Percentiles rank a stretch among this genome's conserved stretches.
phyloP scores from a whole-genome alignment of 768 basidiomycete genomes.

The Dendrothele bispora region DNA sequence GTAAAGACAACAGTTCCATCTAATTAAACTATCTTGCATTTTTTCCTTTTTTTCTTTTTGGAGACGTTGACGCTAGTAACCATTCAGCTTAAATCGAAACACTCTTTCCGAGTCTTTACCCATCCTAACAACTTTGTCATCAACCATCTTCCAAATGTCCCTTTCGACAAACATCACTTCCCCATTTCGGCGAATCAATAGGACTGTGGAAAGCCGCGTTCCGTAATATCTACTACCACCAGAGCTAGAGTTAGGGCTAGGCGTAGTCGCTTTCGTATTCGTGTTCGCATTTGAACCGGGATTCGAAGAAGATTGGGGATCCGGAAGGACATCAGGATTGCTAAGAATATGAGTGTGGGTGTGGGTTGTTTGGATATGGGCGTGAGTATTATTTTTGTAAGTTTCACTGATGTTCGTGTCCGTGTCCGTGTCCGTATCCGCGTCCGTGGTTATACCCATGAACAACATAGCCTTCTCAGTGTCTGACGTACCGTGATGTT shows the following conservation, averaged over 20 bases:
- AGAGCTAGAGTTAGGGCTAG: conserved; percentile 11
- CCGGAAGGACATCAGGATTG: too few relatives aligned
- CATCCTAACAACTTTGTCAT: conserved; percentile 38
- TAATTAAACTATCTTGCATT: too few relatives aligned
- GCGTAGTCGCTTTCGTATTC: conserved; percentile 14
- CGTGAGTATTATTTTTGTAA: too few relatives aligned
- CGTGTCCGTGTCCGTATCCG: background rate
- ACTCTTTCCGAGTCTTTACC: conserved; percentile 46
- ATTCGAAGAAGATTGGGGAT: too few relatives aligned
- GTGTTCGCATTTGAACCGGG: background rate
- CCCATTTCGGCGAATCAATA: conserved; percentile 59
- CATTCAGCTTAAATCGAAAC: conserved; percentile 47
- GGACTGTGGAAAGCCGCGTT: conserved; percentile 72
- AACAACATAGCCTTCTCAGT: too few relatives aligned
- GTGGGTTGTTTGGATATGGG: too few relatives aligned
- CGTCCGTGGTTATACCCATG: background rate
- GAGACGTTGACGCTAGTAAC: too few relatives aligned
- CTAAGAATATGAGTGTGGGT: too few relatives aligned
- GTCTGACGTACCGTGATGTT: too few relatives aligned
- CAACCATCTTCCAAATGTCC: conserved; percentile 58
- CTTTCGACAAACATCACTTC: conserved; percentile 68
- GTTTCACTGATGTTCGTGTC: background rate
- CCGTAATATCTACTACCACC: conserved; percentile 46
- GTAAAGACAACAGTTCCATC: too few relatives aligned
- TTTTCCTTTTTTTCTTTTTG: too few relatives aligned